A percentile compares a stretch with the other conserved stretches of the same genome.
phyloP scores from a whole-genome alignment of 352 stramenopile species.

The Plasmopara muralis region DNA sequence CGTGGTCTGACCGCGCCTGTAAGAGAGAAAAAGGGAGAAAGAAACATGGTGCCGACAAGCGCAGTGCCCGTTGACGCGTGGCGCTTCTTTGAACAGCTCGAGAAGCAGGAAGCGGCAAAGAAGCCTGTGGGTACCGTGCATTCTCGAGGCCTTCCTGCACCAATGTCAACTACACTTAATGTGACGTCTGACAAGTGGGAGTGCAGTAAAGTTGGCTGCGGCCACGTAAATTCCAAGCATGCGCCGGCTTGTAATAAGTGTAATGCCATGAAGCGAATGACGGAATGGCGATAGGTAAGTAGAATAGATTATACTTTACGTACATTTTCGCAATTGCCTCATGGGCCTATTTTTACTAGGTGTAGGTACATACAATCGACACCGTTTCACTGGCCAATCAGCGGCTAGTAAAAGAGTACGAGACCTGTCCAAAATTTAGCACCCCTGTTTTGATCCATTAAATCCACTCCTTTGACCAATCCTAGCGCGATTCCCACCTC shows the following conservation, averaged over 20 bases:
- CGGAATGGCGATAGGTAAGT: slow-evolving; percentile 65
- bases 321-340: not conserved
- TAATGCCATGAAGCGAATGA: slow-evolving; percentile 71
- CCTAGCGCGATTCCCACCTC: too few species aligned
- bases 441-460: too few species aligned
- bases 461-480: too few species aligned
- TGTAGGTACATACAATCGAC: not conserved
- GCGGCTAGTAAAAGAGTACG: too few species aligned
- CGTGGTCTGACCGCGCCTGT: not conserved
- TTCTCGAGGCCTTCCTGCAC: slow-evolving; percentile 29
- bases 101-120: slow-evolving; percentile 53
- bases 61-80: slow-evolving; percentile 20
- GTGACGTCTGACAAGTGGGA: slow-evolving; percentile 52
- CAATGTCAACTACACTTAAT: slow-evolving; percentile 23
- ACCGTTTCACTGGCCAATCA: too few species aligned
- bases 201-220: slow-evolving; percentile 55
- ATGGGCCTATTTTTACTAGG: not conserved
- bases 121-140: slow-evolving; percentile 55
- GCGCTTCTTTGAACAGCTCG: slow-evolving; percentile 63
- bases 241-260: slow-evolving; percentile 60
- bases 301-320: too few species aligned
- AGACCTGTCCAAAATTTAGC: too few species aligned
- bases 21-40: not conserved
- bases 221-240: slow-evolving; percentile 64
- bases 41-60: slow-evolving; percentile 2